A percentile compares a stretch with the other conserved stretches of the same genome.
These are phyloP conservation scores for Sporisorium scitamineum DNA, from an alignment of 1,284 basidiomycete species.

Conservation along the genomic window DNA sequence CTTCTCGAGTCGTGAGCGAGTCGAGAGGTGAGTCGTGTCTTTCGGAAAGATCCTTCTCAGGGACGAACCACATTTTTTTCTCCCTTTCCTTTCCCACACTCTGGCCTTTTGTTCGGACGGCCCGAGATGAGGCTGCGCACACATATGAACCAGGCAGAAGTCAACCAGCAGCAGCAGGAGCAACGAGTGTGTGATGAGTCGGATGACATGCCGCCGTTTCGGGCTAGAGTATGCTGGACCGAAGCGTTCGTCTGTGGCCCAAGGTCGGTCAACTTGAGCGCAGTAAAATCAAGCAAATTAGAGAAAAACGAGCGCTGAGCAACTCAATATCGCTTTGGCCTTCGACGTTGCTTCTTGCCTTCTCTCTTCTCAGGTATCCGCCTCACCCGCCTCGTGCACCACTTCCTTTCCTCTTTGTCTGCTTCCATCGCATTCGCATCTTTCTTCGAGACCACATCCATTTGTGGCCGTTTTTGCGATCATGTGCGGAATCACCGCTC, in stretches of 20 bases:
- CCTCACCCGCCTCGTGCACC: slow-evolving; percentile 30
- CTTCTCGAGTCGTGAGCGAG: slow-evolving; percentile 9
- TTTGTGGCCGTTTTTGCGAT: background rate
- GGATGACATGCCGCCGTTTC: background rate
- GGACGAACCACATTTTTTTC: background rate
- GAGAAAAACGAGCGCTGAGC: background rate
- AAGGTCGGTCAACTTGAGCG: slow-evolving; percentile 4
- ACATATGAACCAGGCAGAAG: background rate
- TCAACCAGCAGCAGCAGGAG: background rate
- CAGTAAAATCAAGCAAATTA: background rate
- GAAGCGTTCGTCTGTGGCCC: background rate
- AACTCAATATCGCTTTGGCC: background rate
- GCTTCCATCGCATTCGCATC: background rate
- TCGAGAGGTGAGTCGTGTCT: background rate
- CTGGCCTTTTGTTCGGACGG: background rate
- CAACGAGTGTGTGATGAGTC: background rate
- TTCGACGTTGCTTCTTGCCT: slow-evolving; percentile 18
- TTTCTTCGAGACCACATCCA: background rate
- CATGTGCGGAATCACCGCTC: slow-evolving; percentile 69
- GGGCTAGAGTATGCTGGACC: background rate
- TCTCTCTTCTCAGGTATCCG: slow-evolving; percentile 38
- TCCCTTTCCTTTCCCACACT: slow-evolving; percentile 6
- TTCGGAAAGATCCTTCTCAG: slow-evolving; percentile 9
- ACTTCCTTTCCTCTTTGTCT: slow-evolving; percentile 6
- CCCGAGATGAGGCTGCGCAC: background rate